Evolutionary conservation across 306 rosid genomes (phyloP), one percentile per base, ranked within the genome.

Genomic region (Vigna reflexopilosa): DNA sequence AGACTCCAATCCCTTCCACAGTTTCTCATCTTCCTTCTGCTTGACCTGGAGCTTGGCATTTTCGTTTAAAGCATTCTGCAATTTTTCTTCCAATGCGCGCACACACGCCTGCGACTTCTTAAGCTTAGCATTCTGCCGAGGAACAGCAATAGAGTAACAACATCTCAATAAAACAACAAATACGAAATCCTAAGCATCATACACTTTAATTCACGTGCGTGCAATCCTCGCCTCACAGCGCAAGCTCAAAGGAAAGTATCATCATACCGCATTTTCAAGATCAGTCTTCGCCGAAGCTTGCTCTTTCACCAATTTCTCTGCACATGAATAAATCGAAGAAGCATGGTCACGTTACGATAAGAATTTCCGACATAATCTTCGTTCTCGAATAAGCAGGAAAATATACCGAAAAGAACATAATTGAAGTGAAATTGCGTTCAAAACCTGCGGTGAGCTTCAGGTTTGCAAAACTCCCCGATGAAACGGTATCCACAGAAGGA

Each of bases 381-480:
- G 10, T 49, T 19, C n/a, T 0, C 2, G 13, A 42, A 42, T 42
- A 42, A 48, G 24, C 12, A 70, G 9, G 26, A 7, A 36, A 24
- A 8, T 44, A n/a, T 5, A 76, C 3, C 28, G 26, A 64, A 72
- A 81, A 77, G 65, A 17, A 68, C 45, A 38, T 47, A 65, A 59
- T 20, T 30, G 36, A 67, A 80, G 72, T 28, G 19, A 61, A 58
- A 55, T 17, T 75, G 47, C 7, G 6, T 69, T 77, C 44, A 48
- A 73, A 77, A 95, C 99, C 97, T 90, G 98, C 99, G 3, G 93
- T 90, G 80, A 89, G 90, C 87, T 95, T 95, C 81, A 95, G 81
- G 84, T 87, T 88, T 42, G 92, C 89, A 51, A 93, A 93, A 84
- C 93, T 85, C 47, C 97, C 98, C 3, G 83, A 78, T 1, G 98